These are phyloP conservation scores for Pleurotus citrinopileatus DNA, from an alignment of 768 basidiomycete genomes.

Conservation along the genomic window DNA sequence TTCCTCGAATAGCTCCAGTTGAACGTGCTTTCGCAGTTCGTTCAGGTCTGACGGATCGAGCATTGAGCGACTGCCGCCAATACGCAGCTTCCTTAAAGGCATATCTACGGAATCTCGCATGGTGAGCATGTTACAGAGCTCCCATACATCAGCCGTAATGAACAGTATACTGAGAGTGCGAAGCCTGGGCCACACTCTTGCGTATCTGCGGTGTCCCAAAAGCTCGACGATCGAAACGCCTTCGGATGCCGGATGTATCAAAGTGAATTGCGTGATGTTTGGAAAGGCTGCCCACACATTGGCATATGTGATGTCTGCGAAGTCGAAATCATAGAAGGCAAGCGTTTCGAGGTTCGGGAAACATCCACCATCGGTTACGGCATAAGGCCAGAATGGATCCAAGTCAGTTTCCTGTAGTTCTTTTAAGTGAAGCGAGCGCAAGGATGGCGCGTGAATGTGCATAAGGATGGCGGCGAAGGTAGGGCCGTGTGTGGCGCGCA, in stretches of 20 bases:
- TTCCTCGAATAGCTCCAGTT: too few relatives aligned
- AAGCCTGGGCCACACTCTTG: background rate
- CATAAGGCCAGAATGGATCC: conserved; percentile 28
- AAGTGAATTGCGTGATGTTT: conserved; percentile 28
- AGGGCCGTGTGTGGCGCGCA: conserved; percentile 33
- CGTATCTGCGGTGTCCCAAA: conserved; percentile 10
- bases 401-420: conserved; percentile 39
- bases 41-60: too few relatives aligned
- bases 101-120: background rate
- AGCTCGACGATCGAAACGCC: conserved; percentile 25
- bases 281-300: conserved; percentile 30
- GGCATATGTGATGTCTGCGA: conserved; percentile 27
- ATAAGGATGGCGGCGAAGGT: conserved; percentile 37
- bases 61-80: too few relatives aligned
- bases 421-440: conserved; percentile 41
- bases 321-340: conserved; percentile 38
- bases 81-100: too few relatives aligned
- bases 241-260: conserved; percentile 18
- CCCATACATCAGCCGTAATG: background rate
- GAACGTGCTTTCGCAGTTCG: too few relatives aligned
- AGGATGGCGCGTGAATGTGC: conserved; percentile 32
- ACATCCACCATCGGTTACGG: conserved; percentile 5
- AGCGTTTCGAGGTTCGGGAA: conserved; percentile 35
- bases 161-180: background rate
- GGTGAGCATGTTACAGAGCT: background rate